Base-by-base conservation (phyloP, 305 asterid species). In the Plantago coronopus region DNA sequence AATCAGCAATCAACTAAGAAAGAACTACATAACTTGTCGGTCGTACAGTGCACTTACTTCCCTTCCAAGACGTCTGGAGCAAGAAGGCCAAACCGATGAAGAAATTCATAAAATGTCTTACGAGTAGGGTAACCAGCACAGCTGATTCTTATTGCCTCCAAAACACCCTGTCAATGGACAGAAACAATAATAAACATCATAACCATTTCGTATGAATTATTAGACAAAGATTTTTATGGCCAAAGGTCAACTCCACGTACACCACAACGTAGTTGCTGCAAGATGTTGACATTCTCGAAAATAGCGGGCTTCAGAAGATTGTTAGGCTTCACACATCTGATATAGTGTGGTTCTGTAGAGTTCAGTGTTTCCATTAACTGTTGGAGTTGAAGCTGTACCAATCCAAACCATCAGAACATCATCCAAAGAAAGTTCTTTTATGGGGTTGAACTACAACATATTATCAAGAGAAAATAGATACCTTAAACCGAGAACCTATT, bases 41-140 rank as follows among this genome's bases (percentile, higher is more conserved):
- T 48, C 15, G 55, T 46, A 59, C 61, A 64, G 31, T 53, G 21
- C 57, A 84, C 96, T 84, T 86, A 91, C 98, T 81, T 72, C 59
- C 86, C 95, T 72, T 86, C 95, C 95, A 88, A 68, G 58, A 74
- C 81, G 77, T 91, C 96, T 0, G 95, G 95, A 62, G 95, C 93
- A 66, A 91, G 98, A 86, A 88, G 85, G 59, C 88, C 83, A 72
- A 91, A 91, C 59, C 96, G 86, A 74, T 72, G 75, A 53, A 91
- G 86, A 68, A 91, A 91, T 69, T 91, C 98, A 71, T 69, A 78
- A 68, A 91, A 91, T 67, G 95, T 75, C 85, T 83, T 91, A 51
- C 95, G 91, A 63, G 98, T 91, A 60, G 98, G 98, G 78, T 91
- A 91, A 62, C 98, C 98, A 34, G 98, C 95, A 78, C 96, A 88